Percentiles rank a stretch among this genome's conserved stretches.
phyloP scores from a whole-genome alignment of 2,329 filamentous ascomycete species.

The Pestalotiopsis fici region DNA sequence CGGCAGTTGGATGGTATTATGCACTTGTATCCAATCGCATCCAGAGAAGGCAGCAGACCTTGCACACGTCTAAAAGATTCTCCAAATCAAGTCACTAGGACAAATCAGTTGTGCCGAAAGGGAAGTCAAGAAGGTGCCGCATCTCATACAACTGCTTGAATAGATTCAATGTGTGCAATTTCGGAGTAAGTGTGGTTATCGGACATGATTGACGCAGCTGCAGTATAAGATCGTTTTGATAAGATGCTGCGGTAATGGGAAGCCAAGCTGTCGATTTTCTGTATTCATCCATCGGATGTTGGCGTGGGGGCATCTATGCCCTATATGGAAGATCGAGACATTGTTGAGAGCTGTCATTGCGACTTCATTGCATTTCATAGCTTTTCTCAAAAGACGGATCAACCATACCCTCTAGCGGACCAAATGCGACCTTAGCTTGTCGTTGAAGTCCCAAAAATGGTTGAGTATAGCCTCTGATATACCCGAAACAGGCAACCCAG shows the following conservation, averaged over 20 bases:
- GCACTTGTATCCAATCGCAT: background rate
- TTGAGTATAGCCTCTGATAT: background rate
- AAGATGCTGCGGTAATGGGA: background rate
- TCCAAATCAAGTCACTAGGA: background rate
- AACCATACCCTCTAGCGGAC: background rate
- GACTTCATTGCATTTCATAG: background rate
- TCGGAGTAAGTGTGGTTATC: background rate
- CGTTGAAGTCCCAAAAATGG: background rate
- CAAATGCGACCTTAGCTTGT: background rate
- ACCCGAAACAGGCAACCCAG: background rate
- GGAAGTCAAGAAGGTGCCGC: background rate
- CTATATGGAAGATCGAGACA: background rate
- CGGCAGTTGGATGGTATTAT: background rate
- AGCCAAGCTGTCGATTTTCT: background rate
- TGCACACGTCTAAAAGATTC: background rate
- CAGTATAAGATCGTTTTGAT: background rate
- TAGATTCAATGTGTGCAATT: background rate
- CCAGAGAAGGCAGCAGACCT: background rate
- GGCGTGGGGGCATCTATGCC: background rate
- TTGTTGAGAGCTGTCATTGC: background rate
- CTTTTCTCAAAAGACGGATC: background rate
- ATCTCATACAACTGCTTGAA: background rate
- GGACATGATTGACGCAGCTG: background rate
- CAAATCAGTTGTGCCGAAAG: background rate
- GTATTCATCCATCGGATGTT: background rate